Evolutionary conservation across 169 alveolate species (phyloP).

Genomic region (Eimeria maxima): DNA sequence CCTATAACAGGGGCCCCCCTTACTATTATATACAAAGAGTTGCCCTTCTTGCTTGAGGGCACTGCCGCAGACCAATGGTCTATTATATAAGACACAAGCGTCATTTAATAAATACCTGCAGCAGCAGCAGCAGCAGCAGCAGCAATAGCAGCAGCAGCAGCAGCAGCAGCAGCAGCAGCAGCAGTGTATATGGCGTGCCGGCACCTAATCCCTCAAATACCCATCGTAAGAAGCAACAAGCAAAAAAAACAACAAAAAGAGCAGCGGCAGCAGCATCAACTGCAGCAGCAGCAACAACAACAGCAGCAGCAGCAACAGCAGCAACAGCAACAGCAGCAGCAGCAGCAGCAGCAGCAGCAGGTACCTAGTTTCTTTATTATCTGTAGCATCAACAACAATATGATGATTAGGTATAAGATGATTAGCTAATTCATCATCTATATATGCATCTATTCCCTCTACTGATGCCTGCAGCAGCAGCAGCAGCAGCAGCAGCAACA

Average conservation of each 20-base stretch:
- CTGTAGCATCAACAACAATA: slow-evolving; percentile 79
- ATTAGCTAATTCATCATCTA: neutral
- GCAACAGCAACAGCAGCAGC: too few species aligned
- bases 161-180: too few species aligned
- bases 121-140: neutral
- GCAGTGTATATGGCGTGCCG: too few species aligned
- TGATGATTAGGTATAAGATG: slow-evolving; percentile 36
- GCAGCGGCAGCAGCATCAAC: slow-evolving; percentile 1
- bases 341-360: too few species aligned
- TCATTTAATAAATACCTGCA: slow-evolving; percentile 82
- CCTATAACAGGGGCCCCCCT: slow-evolving; percentile 81
- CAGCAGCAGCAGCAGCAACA: neutral
- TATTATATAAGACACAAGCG: slow-evolving; percentile 62
- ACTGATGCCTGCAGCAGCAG: slow-evolving; percentile 3
- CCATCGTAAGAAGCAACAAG: neutral
- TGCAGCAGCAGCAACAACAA: neutral
- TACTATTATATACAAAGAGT: slow-evolving; percentile 54
- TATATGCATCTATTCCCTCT: neutral
- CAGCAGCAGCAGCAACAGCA: slow-evolving; percentile 32
- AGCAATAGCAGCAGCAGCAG: too few species aligned
- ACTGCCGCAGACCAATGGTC: slow-evolving; percentile 83
- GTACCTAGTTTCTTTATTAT: slow-evolving; percentile 72
- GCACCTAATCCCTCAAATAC: neutral
- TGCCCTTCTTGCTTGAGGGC: slow-evolving; percentile 82
- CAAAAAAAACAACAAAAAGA: neutral